phyloP scores from a whole-genome alignment of 2,329 filamentous ascomycete genomes.

The Fusarium haematococcum region DNA sequence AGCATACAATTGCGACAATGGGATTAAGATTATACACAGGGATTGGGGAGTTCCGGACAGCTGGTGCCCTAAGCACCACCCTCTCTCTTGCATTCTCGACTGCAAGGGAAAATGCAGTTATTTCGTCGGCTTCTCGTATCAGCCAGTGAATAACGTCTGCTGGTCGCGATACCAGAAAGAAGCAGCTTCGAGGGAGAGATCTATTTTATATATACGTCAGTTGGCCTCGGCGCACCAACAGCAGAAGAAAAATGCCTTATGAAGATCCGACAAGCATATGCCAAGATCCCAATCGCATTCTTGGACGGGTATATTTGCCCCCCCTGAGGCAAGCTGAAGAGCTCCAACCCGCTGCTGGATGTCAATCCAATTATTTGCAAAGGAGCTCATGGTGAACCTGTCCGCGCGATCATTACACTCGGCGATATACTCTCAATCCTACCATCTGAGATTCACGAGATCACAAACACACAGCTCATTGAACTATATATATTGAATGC shows the following conservation, averaged over 20 bases:
- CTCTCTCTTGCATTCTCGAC: neutral
- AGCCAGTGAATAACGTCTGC: neutral
- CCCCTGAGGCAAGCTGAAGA: neutral
- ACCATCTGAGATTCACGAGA: neutral
- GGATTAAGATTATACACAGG: neutral
- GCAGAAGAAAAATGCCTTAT: neutral
- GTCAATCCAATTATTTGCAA: neutral
- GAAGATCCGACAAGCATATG: too few relatives aligned
- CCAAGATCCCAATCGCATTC: too few relatives aligned
- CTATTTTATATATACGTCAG: neutral
- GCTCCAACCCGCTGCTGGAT: neutral
- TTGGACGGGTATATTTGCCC: neutral
- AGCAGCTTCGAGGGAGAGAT: neutral
- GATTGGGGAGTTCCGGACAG: neutral
- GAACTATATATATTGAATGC: neutral
- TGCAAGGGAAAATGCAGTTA: neutral
- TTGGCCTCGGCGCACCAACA: neutral
- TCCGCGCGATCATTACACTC: neutral
- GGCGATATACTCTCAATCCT: neutral
- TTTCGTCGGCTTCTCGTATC: neutral
- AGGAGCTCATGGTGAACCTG: neutral
- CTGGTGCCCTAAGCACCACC: neutral
- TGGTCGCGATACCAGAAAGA: neutral
- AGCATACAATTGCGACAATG: neutral
- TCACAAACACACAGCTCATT: neutral